phyloP scores from a whole-genome alignment of 352 stramenopile species.

The Globisporangium ultimum region DNA sequence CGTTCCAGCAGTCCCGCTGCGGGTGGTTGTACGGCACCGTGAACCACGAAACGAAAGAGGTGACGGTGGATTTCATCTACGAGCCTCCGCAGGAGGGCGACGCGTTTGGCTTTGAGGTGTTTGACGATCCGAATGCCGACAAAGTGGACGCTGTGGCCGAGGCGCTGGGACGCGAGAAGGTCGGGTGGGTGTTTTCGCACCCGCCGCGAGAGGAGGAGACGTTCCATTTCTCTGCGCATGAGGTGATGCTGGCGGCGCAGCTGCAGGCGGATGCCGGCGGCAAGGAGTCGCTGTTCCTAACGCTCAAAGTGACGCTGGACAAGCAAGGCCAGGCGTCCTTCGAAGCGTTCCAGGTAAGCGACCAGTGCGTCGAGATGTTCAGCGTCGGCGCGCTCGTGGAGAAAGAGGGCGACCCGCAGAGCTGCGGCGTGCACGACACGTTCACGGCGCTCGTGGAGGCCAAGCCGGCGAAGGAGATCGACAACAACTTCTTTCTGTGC shows the following conservation, averaged over 20 bases:
- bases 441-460: constrained; percentile 98
- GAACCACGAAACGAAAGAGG: constrained; percentile 77
- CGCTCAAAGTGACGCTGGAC: constrained; percentile 93
- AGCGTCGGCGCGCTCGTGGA: constrained; percentile 91
- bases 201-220: constrained; percentile 92
- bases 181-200: constrained; percentile 98
- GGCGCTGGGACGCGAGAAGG: constrained; percentile 88
- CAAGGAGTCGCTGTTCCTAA: constrained; percentile 94
- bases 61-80: constrained; percentile 95
- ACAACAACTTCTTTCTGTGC: constrained; percentile 98
- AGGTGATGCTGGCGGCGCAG: constrained; percentile 93
- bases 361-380: constrained; percentile 98
- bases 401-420: constrained; percentile 86
- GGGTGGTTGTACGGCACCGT: constrained; percentile 95
- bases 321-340: constrained; percentile 93
- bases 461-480: constrained; percentile 87
- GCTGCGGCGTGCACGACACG: constrained; percentile 92
- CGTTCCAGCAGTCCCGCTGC: constrained; percentile 93
- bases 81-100: constrained; percentile 92
- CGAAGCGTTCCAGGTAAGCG: constrained; percentile 96
- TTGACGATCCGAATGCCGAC: constrained; percentile 89
- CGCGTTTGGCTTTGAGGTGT: constrained; percentile 87
- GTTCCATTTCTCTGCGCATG: constrained; percentile 91
- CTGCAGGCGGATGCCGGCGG: constrained; percentile 94
- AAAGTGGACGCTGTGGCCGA: constrained; percentile 83